Evolutionary conservation across 2,329 filamentous ascomycete genomes (phyloP).

Genomic region (Sporothrix brunneoviolacea): DNA sequence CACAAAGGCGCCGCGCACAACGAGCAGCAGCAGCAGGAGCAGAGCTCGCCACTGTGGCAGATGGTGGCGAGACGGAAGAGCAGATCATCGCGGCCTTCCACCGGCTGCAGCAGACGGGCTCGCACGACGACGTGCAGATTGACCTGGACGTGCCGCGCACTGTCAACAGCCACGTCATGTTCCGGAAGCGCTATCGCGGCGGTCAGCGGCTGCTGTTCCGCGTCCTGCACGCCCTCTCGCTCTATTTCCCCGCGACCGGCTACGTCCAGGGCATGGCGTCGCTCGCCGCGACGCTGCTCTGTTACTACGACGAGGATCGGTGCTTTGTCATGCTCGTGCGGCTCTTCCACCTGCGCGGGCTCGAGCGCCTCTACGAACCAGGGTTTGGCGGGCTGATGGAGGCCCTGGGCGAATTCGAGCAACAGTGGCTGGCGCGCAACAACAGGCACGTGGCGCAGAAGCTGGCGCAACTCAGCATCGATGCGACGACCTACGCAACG

Average conservation of each 20-base stretch:
- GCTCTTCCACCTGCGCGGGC: constrained; percentile 80
- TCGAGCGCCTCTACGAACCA: constrained; percentile 75
- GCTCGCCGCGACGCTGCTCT: constrained; percentile 82
- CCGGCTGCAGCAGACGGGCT: constrained; percentile 64
- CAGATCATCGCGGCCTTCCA: constrained; percentile 66
- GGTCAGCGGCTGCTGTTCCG: constrained; percentile 89
- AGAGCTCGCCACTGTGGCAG: constrained; percentile 16
- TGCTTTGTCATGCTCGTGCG: constrained; percentile 96
- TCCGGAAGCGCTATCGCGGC: constrained; percentile 81
- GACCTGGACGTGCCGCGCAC: constrained; percentile 94
- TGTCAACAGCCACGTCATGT: constrained; percentile 96
- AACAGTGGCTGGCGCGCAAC: constrained; percentile 69
- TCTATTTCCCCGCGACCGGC: constrained; percentile 85
- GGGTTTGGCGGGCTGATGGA: constrained; percentile 85
- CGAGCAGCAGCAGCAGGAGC: not conserved
- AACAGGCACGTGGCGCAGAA: constrained; percentile 63
- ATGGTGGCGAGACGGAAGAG: constrained; percentile 59
- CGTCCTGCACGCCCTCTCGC: constrained; percentile 81
- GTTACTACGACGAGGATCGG: constrained; percentile 93
- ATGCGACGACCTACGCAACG: constrained; percentile 88
- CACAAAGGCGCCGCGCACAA: constrained; percentile 35
- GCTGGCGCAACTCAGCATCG: constrained; percentile 71
- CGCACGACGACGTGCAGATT: constrained; percentile 91
- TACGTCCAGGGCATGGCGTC: constrained; percentile 99
- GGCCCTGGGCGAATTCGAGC: constrained; percentile 78